phyloP scores from a whole-genome alignment of 345 rosid species.

The Acer saccharum region DNA sequence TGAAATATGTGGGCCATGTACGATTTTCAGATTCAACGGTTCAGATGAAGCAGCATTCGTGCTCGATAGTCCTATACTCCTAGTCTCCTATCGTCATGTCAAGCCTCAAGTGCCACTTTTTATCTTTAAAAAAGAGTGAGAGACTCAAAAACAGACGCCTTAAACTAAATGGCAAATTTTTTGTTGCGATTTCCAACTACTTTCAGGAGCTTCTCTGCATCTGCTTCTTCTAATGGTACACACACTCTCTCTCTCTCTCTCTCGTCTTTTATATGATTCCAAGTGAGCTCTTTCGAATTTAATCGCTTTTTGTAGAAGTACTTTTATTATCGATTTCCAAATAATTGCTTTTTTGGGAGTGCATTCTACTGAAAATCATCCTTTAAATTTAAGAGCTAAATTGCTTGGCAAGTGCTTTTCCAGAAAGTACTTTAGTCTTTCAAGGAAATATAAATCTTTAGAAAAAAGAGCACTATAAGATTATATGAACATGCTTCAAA shows the following conservation, averaged over 20 bases:
- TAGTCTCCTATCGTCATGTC: too few species aligned
- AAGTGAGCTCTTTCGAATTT: neutral
- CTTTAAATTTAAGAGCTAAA: too few species aligned
- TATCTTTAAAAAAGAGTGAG: neutral
- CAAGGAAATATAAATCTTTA: neutral
- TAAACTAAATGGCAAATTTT: conserved; percentile 57
- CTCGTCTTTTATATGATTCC: neutral
- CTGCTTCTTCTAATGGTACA: conserved; percentile 71
- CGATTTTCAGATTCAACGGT: neutral
- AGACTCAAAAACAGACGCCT: neutral
- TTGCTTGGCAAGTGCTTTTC: neutral
- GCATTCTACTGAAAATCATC: neutral
- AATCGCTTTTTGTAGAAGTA: neutral
- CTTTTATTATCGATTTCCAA: neutral
- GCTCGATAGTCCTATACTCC: neutral
- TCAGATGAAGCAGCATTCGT: neutral
- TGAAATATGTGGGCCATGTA: too few species aligned
- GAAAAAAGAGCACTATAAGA: neutral
- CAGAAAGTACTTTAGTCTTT: neutral
- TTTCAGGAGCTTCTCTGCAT: conserved; percentile 51
- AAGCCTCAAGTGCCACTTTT: neutral
- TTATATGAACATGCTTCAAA: neutral
- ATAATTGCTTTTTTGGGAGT: neutral
- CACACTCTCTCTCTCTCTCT: conserved; percentile 1
- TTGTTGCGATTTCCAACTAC: conserved; percentile 40